Evolutionary conservation across 1,139 yeast genomes (phyloP).

Genomic region (Saccharomycopsis crataegensis): DNA sequence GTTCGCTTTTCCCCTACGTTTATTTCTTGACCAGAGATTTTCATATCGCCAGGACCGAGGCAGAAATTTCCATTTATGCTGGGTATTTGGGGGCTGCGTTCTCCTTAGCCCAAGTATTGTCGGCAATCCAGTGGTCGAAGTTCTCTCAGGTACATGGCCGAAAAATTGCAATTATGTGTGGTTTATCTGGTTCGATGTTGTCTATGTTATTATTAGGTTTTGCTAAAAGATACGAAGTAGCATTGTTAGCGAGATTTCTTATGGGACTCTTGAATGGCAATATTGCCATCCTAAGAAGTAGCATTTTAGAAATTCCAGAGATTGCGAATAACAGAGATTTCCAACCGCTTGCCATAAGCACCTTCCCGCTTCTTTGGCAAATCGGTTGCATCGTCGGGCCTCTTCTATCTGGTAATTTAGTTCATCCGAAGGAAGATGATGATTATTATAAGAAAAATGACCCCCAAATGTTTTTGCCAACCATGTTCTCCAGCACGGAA

Average conservation of each 20-base stretch:
- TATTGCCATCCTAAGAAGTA: conserved; percentile 52
- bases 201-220: conserved; percentile 48
- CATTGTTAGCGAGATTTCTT: conserved; percentile 42
- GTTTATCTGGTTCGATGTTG: conserved; percentile 43
- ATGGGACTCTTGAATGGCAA: conserved; percentile 58
- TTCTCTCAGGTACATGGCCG: conserved; percentile 51
- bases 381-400: conserved; percentile 56
- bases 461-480: neutral
- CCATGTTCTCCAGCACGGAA: neutral
- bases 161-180: conserved; percentile 45
- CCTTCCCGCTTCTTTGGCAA: conserved; percentile 53
- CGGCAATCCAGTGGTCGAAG: conserved; percentile 54
- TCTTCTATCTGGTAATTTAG: conserved; percentile 41
- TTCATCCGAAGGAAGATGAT: conserved; percentile 29
- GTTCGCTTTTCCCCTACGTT: conserved; percentile 57
- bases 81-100: conserved; percentile 53
- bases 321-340: conserved; percentile 45
- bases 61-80: conserved; percentile 48
- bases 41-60: conserved; percentile 42
- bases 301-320: conserved; percentile 46
- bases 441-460: conserved; percentile 5
- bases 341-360: conserved; percentile 55
- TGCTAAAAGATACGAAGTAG: conserved; percentile 41
- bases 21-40: conserved; percentile 58
- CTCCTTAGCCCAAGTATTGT: conserved; percentile 45